Conservation (phyloP, 345 rosid genomes). For the Eucalyptus marginata region DNA sequence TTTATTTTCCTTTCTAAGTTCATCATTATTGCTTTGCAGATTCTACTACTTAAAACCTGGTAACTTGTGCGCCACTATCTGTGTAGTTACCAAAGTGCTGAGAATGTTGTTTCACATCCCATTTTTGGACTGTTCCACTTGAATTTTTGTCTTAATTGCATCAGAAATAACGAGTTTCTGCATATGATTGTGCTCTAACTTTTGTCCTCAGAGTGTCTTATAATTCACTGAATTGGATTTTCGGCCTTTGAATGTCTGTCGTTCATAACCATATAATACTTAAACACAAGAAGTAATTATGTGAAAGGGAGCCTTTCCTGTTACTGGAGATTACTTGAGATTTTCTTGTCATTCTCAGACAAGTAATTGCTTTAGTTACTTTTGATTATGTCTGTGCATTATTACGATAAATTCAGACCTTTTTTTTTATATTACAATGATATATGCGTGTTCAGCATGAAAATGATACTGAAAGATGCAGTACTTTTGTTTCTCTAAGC, state of each 20-base stretch:
- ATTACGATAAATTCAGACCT: neutral
- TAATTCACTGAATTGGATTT: neutral
- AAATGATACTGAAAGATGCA: neutral
- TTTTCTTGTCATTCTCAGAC: neutral
- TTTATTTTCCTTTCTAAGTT: neutral
- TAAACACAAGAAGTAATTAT: neutral
- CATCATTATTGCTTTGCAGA: neutral
- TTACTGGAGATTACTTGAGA: neutral
- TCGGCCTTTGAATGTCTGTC: neutral
- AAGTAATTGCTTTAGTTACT: neutral
- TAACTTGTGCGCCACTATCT: neutral
- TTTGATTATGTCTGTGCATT: neutral
- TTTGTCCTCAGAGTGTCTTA: neutral
- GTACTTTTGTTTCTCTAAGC: neutral
- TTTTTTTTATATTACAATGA: neutral
- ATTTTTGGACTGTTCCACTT: neutral
- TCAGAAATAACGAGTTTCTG: neutral
- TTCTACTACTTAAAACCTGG: neutral
- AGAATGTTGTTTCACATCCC: neutral
- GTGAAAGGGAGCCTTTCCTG: neutral
- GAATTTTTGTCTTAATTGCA: neutral
- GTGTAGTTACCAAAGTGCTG: neutral
- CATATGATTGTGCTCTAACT: neutral
- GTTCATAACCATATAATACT: neutral
- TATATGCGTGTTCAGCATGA: neutral